Evolutionary conservation across 345 rosid species (phyloP).

Genomic region (Luvunga scandens): DNA sequence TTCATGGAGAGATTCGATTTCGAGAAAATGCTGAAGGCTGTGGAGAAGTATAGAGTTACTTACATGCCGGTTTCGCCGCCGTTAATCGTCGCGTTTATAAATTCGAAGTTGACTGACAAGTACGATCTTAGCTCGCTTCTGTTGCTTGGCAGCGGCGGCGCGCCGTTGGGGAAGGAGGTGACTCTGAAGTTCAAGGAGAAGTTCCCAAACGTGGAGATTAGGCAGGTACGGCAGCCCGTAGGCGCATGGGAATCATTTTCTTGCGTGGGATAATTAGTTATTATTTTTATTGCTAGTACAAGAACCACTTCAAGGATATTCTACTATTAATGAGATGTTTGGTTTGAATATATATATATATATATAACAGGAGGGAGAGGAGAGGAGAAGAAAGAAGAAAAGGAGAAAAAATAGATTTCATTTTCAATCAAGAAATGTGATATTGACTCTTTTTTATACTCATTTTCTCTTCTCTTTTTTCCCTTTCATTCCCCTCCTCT

Average conservation of each 20-base stretch:
- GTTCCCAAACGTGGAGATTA: slow-evolving; percentile 61
- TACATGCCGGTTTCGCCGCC: slow-evolving; percentile 86
- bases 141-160: slow-evolving; percentile 67
- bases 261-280: neutral
- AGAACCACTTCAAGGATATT: neutral
- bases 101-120: slow-evolving; percentile 61
- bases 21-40: slow-evolving; percentile 41
- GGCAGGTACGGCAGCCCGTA: slow-evolving; percentile 37
- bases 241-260: neutral
- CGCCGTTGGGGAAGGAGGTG: slow-evolving; percentile 77
- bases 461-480: too few relatives aligned
- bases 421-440: too few relatives aligned
- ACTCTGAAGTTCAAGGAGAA: slow-evolving; percentile 62
- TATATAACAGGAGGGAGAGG: too few relatives aligned
- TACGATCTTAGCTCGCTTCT: slow-evolving; percentile 64
- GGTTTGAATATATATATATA: too few relatives aligned
- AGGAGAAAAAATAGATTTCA: too few relatives aligned
- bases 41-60: slow-evolving; percentile 60
- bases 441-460: too few relatives aligned
- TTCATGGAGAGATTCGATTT: slow-evolving; percentile 51
- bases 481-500: too few relatives aligned
- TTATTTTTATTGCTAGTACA: neutral
- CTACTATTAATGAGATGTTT: too few relatives aligned
- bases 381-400: too few relatives aligned
- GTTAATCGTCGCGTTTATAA: slow-evolving; percentile 58